phyloP scores from a whole-genome alignment of 2,329 filamentous ascomycete species.

The Xylaria polymorpha region DNA sequence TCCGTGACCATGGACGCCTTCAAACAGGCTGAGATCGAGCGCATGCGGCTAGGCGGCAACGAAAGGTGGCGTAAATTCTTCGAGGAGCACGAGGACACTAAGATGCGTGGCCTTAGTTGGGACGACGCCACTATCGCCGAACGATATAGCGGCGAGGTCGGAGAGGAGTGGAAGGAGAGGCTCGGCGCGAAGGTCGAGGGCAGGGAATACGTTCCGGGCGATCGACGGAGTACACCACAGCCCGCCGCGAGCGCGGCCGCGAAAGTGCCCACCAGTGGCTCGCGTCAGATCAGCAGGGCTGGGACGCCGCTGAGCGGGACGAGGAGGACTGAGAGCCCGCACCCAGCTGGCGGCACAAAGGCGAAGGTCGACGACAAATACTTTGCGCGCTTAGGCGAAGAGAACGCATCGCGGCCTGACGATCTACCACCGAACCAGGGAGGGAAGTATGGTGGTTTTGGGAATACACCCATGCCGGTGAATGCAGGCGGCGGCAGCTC shows the following conservation, averaged over 20 bases:
- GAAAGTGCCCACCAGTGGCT: conserved; percentile 50
- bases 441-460: conserved; percentile 92
- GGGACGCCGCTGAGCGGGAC: conserved; percentile 54
- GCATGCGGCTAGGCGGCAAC: conserved; percentile 94
- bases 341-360: conserved; percentile 57
- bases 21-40: conserved; percentile 89
- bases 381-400: conserved; percentile 85
- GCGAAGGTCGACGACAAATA: conserved; percentile 84
- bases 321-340: conserved; percentile 56
- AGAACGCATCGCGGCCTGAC: conserved; percentile 81
- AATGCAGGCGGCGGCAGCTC: conserved; percentile 55
- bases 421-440: conserved; percentile 87
- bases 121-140: conserved; percentile 91
- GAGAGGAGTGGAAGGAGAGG: conserved; percentile 95
- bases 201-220: conserved; percentile 81
- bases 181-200: conserved; percentile 89
- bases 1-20: conserved; percentile 99
- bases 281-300: conserved; percentile 50
- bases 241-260: conserved; percentile 49
- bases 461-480: conserved; percentile 74
- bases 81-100: conserved; percentile 74
- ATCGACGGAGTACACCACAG: conserved; percentile 63
- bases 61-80: conserved; percentile 89
- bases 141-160: conserved; percentile 87
- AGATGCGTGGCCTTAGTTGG: conserved; percentile 76